phyloP scores from a whole-genome alignment of 2,329 filamentous ascomycete genomes.

The Xylaria arbuscula region DNA sequence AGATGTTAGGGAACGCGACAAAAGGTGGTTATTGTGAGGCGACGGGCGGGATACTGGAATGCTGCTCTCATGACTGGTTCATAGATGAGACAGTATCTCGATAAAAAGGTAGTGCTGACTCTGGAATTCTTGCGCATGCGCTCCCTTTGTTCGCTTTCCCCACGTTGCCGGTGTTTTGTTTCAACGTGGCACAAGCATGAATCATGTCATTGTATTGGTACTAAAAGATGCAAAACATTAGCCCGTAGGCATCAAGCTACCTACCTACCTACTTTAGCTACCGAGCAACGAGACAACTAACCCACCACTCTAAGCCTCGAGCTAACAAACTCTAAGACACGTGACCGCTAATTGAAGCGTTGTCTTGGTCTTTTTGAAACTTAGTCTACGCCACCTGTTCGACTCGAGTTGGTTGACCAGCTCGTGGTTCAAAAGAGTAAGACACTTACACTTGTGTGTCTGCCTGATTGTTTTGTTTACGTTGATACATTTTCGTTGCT shows the following conservation, averaged over 20 bases:
- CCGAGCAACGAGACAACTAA: slow-evolving; percentile 10
- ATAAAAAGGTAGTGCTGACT: slow-evolving; percentile 7
- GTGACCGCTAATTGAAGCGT: slow-evolving; percentile 9
- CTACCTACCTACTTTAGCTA: not conserved
- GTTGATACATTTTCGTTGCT: slow-evolving; percentile 11
- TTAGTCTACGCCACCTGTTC: not conserved
- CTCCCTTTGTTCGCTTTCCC: not conserved
- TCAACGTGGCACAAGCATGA: slow-evolving; percentile 16
- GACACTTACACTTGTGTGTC: not conserved
- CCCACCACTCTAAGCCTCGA: slow-evolving; percentile 15
- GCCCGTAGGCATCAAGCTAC: not conserved
- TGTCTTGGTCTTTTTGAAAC: not conserved
- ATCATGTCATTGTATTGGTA: slow-evolving; percentile 17
- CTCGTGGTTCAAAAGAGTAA: not conserved
- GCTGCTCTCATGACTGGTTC: slow-evolving; percentile 28
- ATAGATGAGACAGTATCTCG: slow-evolving; percentile 1
- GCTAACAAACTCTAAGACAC: slow-evolving; percentile 28
- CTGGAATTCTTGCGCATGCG: not conserved
- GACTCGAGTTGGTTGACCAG: not conserved
- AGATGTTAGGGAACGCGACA: slow-evolving; percentile 14
- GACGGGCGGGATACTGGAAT: not conserved
- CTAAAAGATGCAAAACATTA: slow-evolving; percentile 10
- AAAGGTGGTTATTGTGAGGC: slow-evolving; percentile 9
- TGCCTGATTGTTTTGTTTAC: slow-evolving; percentile 15
- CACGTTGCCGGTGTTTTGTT: slow-evolving; percentile 20